Conservation (phyloP, 306 rosid species). For the Quercus agrifolia region DNA sequence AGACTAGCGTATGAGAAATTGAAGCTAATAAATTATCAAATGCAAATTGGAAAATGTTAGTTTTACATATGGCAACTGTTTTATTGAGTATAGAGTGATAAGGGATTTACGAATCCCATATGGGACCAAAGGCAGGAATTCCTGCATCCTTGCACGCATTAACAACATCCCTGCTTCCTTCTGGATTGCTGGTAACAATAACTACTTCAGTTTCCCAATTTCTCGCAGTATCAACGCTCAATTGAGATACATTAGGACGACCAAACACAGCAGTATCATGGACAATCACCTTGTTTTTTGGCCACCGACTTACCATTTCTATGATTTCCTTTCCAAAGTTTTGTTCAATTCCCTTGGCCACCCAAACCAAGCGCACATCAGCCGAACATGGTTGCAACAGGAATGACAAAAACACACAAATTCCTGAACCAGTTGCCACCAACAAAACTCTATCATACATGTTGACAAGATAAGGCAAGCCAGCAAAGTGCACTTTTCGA, state of each 20-base stretch:
- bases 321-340: conserved; percentile 57
- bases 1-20: too few relatives aligned
- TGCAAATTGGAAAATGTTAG: too few relatives aligned
- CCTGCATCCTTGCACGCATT: conserved; percentile 37
- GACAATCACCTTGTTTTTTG: conserved; percentile 47
- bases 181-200: conserved; percentile 70
- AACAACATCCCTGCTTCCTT: conserved; percentile 50
- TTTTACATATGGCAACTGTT: too few relatives aligned
- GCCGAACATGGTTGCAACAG: conserved; percentile 45
- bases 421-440: conserved; percentile 78
- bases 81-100: too few relatives aligned
- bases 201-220: conserved; percentile 62
- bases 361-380: conserved; percentile 59
- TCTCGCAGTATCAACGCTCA: conserved; percentile 48
- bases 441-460: conserved; percentile 49
- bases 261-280: conserved; percentile 65
- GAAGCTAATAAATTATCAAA: too few relatives aligned
- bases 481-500: conserved; percentile 50
- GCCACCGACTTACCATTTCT: not conserved
- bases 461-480: conserved; percentile 56
- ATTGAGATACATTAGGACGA: conserved; percentile 55
- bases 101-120: conserved; percentile 45
- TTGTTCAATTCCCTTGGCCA: conserved; percentile 60
- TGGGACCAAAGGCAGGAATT: conserved; percentile 55
- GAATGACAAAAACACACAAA: conserved; percentile 62